A percentile compares a stretch with the other conserved stretches of the same genome.
Evolutionary conservation across 768 basidiomycete species (phyloP).

Genomic region (Tulasnella sp.): DNA sequence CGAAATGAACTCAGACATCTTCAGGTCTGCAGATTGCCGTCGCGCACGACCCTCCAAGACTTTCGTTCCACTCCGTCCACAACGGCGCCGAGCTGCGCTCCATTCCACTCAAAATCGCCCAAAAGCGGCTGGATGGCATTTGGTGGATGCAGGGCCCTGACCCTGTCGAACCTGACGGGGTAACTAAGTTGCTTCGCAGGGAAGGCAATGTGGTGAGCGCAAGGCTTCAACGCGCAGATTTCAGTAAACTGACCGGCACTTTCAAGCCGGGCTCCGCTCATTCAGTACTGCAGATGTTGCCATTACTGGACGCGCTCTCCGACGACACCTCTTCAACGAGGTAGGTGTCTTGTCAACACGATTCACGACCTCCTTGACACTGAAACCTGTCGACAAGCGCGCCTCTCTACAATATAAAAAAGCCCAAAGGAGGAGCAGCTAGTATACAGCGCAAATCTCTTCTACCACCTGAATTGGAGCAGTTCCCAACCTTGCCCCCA

Average conservation of each 20-base stretch:
- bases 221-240: slow-evolving; percentile 53
- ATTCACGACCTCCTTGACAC: neutral
- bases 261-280: slow-evolving; percentile 75
- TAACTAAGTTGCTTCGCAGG: slow-evolving; percentile 25
- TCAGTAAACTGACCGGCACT: slow-evolving; percentile 68
- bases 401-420: slow-evolving; percentile 19
- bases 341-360: slow-evolving; percentile 49
- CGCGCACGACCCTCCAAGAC: slow-evolving; percentile 65
- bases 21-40: slow-evolving; percentile 65
- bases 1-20: slow-evolving; percentile 43
- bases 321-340: slow-evolving; percentile 69
- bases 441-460: slow-evolving; percentile 34
- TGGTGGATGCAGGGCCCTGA: slow-evolving; percentile 43
- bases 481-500: slow-evolving; percentile 69
- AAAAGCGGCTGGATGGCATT: slow-evolving; percentile 19
- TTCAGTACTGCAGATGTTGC: slow-evolving; percentile 67
- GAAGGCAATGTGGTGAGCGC: slow-evolving; percentile 36
- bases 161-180: slow-evolving; percentile 16
- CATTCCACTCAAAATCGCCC: slow-evolving; percentile 39
- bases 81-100: slow-evolving; percentile 64
- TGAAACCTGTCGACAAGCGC: slow-evolving; percentile 23
- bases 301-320: slow-evolving; percentile 69
- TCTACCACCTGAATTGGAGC: slow-evolving; percentile 61
- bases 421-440: neutral
- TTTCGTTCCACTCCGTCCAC: slow-evolving; percentile 77